Conservation (phyloP, 2,329 filamentous ascomycete species). For the Microdochium paspali region DNA sequence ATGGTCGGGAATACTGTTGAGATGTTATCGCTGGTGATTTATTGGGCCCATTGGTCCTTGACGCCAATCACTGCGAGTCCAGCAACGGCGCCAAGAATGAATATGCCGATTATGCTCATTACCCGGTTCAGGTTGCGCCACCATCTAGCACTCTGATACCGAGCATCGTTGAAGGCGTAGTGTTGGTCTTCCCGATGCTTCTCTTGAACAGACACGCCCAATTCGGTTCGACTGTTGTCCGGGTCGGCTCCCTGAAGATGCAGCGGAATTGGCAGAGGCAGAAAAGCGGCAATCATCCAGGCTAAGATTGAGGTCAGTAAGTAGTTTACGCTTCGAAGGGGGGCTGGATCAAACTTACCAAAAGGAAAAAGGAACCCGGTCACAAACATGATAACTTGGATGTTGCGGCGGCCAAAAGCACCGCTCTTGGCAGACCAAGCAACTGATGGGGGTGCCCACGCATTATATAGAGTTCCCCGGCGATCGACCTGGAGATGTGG, state of each 20-base stretch:
- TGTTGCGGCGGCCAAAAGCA: conserved; percentile 56
- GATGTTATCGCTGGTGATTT: not conserved
- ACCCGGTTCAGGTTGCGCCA: conserved; percentile 50
- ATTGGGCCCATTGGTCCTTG: conserved; percentile 35
- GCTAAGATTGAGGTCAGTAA: conserved; percentile 30
- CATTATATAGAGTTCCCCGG: conserved; percentile 45
- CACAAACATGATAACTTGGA: conserved; percentile 67
- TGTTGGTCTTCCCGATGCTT: conserved; percentile 4
- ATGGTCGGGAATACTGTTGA: not conserved
- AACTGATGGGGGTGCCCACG: conserved; percentile 67
- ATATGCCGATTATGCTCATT: conserved; percentile 46
- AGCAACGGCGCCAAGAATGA: conserved; percentile 41
- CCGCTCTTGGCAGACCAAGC: conserved; percentile 54
- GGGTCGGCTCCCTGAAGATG: conserved; percentile 40
- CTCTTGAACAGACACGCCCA: conserved; percentile 24
- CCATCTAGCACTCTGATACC: conserved; percentile 45
- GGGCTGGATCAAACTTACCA: conserved; percentile 38
- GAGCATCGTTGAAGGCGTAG: conserved; percentile 27
- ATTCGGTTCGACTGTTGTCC: conserved; percentile 27
- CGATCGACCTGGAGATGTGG: conserved; percentile 61
- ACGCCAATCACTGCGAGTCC: conserved; percentile 43
- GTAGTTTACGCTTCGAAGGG: too few relatives aligned
- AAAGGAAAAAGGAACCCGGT: conserved; percentile 71
- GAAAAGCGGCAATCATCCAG: conserved; percentile 71
- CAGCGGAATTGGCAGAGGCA: conserved; percentile 58